Evolutionary conservation across 2,329 filamentous ascomycete species (phyloP), one percentile per base, ranked within the genome.

Genomic region (Blastomyces gilchristii): DNA sequence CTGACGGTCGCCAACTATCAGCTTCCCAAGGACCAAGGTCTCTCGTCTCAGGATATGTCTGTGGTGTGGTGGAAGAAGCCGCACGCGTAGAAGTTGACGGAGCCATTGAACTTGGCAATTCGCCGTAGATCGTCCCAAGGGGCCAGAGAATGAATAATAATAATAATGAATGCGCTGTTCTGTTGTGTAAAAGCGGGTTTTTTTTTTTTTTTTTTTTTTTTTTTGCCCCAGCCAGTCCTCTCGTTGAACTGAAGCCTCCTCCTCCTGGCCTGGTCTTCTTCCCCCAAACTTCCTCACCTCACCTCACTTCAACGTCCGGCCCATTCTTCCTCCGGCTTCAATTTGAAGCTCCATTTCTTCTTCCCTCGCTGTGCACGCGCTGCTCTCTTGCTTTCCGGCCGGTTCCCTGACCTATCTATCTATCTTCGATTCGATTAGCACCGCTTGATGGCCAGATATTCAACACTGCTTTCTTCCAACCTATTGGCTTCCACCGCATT

Each of bases 381-480:
- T 18, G 3, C 57, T 31, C 41, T 59, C 57, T 22, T 34, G n/a
- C 16, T 59, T 59, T 18, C 41, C 14, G 22, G 16, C 57, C 41
- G 18, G 16, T 53, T 41, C 37, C 22, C 34, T 61, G 28, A 6
- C 11, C 59, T 58, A 3, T 16, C 37, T 22, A 22, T 22, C n/a
- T 22, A 22, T 22, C n/a, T 22, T 22, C n/a, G n/a, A 22, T 47
- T 37, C 39, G 22, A 37, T n/a, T n/a, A 18, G 22, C n/a, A 22
- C 14, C 60, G 25, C 37, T 62, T 62, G 60, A 62, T 62, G 60
- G 60, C 60, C 28, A 47, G 41, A 37, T 47, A 22, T 22, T 37
- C 52, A 47, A 34, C 57, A 28, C 34, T 28, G 37, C n/a, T 39
- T 37, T 56, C 59, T 52, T 16, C 50, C 60, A 53, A 56, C 52